Evolutionary conservation across 2,329 filamentous ascomycete genomes (phyloP), one percentile per base, ranked within the genome.

Genomic region (Colletotrichum siamense): DNA sequence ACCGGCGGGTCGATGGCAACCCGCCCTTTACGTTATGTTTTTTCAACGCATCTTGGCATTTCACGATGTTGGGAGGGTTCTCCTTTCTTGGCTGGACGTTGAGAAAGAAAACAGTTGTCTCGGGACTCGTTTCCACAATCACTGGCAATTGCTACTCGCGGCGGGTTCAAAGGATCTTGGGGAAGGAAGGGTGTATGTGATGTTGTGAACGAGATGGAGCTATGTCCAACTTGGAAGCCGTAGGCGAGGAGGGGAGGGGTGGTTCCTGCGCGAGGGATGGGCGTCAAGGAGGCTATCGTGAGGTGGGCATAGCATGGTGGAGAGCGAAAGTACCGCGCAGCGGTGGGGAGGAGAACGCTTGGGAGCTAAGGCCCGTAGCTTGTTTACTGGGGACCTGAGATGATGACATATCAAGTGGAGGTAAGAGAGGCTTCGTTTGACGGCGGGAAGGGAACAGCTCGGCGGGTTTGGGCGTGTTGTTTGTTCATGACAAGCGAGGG

Each of bases 71-170:
- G n/a, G 30, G 22, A n/a, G 30, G 59, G 9, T 63, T 63, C 55
- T 8, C 28, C 28, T n/a, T 22, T 61, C 28, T 73, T 49, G 67
- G 72, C 12, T 57, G 68, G 36, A 73, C 73, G 69, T 73, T 75
- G 73, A 73, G 73, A 73, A 64, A 64, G 73, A 73, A 72, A 73
- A 44, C 15, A 32, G 63, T 39, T 12, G 26, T 52, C 73, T 73
- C 59, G 62, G 62, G n/a, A 26, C 24, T 18, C 55, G 63, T n/a
- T 62, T 62, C 13, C 24, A 32, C 26, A 44, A 44, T 30, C 39
- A 39, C 63, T 75, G 63, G 67, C 72, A 28, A 52, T 26, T 13
- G 12, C 49, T 36, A n/a, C 15, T n/a, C 32, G 30, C 13, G 12
- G 36, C 24, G 12, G 49, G 28, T 18, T 16, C 63, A 24, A 44